Conservation (phyloP, 2,329 filamentous ascomycete species). For the Juglanconis sp. region DNA sequence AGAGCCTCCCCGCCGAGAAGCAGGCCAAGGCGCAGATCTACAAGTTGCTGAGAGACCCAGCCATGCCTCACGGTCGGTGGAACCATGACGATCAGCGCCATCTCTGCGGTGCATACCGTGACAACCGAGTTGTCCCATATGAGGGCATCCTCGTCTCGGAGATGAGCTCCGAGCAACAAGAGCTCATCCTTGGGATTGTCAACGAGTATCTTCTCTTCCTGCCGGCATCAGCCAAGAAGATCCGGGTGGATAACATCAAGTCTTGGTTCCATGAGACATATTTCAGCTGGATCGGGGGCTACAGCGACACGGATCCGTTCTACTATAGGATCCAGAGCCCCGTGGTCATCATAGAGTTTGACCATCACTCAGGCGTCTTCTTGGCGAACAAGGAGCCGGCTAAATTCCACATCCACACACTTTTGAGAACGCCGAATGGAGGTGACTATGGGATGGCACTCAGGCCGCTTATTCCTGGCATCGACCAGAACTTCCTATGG, state of each 20-base stretch:
- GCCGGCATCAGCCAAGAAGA: slow-evolving; percentile 50
- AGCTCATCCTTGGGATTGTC: slow-evolving; percentile 55
- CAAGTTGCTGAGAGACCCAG: slow-evolving; percentile 57
- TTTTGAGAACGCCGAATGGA: slow-evolving; percentile 68
- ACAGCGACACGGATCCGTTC: slow-evolving; percentile 64
- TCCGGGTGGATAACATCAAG: slow-evolving; percentile 53
- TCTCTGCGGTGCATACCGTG: slow-evolving; percentile 72
- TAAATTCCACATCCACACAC: slow-evolving; percentile 77
- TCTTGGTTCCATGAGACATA: slow-evolving; percentile 66
- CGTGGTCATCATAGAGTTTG: slow-evolving; percentile 72
- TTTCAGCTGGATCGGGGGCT: slow-evolving; percentile 76
- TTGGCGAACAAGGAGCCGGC: slow-evolving; percentile 69
- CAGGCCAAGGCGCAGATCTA: slow-evolving; percentile 55
- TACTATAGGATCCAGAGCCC: slow-evolving; percentile 78
- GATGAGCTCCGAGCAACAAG: slow-evolving; percentile 47
- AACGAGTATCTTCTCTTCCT: slow-evolving; percentile 67
- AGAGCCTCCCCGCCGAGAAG: slow-evolving; percentile 46
- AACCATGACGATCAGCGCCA: slow-evolving; percentile 80
- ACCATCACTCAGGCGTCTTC: slow-evolving; percentile 78
- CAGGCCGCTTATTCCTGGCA: slow-evolving; percentile 33
- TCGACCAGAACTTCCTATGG: slow-evolving; percentile 40
- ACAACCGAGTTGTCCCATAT: slow-evolving; percentile 73
- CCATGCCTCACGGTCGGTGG: slow-evolving; percentile 68
- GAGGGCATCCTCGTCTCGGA: slow-evolving; percentile 60
- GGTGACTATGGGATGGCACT: slow-evolving; percentile 70